Conservation (phyloP, 2,329 filamentous ascomycete genomes). For the Mariannaea sp. region DNA sequence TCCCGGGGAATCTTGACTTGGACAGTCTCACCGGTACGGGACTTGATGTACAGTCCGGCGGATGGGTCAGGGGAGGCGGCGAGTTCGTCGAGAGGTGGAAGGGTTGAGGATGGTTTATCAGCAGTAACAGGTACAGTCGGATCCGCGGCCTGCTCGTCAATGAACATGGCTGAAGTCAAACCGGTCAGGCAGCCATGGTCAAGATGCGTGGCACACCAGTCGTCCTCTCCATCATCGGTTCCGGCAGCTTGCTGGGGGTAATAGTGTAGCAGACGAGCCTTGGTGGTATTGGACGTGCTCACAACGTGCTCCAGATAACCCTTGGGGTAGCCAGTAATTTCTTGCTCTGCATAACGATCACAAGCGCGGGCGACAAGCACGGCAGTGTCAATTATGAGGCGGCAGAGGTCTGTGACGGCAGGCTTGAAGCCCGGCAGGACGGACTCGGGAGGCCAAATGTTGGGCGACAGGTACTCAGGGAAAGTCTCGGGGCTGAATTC, state of each 20-base stretch:
- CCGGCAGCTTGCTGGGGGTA: slow-evolving; percentile 66
- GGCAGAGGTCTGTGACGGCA: slow-evolving; percentile 76
- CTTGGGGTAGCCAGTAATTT: slow-evolving; percentile 75
- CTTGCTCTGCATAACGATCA: slow-evolving; percentile 79
- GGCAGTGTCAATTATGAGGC: slow-evolving; percentile 85
- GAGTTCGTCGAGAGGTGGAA: slow-evolving; percentile 70
- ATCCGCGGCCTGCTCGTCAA: slow-evolving; percentile 69
- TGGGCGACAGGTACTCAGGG: slow-evolving; percentile 86
- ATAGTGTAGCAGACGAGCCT: slow-evolving; percentile 91
- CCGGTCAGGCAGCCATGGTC: slow-evolving; percentile 95
- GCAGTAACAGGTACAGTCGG: slow-evolving; percentile 40
- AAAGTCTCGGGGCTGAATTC: slow-evolving; percentile 67
- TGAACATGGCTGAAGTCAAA: slow-evolving; percentile 93
- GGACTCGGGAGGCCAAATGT: slow-evolving; percentile 78
- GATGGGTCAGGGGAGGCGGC: slow-evolving; percentile 76
- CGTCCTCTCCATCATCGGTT: slow-evolving; percentile 65
- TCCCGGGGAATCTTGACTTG: slow-evolving; percentile 91
- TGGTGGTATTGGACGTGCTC: slow-evolving; percentile 81
- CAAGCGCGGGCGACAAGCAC: slow-evolving; percentile 89
- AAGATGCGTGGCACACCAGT: slow-evolving; percentile 91
- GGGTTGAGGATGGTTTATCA: slow-evolving; percentile 31
- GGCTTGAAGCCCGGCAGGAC: slow-evolving; percentile 76
- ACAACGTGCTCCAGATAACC: slow-evolving; percentile 90
- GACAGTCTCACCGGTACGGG: slow-evolving; percentile 78
- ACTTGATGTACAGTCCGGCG: slow-evolving; percentile 93